Evolutionary conservation across 2,329 filamentous ascomycete species (phyloP), one percentile per base, ranked within the genome.

Genomic region (Verruconis gallopava): DNA sequence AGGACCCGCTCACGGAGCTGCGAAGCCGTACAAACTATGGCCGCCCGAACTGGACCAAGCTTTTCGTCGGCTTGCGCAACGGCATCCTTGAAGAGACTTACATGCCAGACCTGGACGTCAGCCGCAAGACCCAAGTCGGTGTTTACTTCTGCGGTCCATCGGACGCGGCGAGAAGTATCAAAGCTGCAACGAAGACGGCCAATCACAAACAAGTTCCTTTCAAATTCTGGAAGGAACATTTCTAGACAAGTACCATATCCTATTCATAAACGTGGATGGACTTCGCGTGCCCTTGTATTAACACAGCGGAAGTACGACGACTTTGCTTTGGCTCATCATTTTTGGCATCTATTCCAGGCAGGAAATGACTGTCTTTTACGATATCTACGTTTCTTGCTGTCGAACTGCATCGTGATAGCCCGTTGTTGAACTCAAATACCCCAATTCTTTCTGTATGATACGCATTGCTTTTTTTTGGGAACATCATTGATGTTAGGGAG

Each of bases 141-240:
- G 89, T 98, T 15, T 98, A 98, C 67, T 96, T 96, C 63, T 98
- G 91, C 60, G 91, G 91, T 46, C 88, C 88, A 18, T 91, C 83
- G 48, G 72, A 71, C 49, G 68, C 73, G 64, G 89, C 89, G 4
- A 75, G 86, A 50, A 77, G 85, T 54, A 95, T 98, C 58, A 81
- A 83, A 62, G 75, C 77, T 56, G 88, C 89, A 13, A 82, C 84
- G 50, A 82, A 81, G 55, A 61, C 68, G 41, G 80, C 81, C 13
- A 83, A 77, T 11, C 77, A 74, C 28, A 75, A 75, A 48, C 83
- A 93, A 51, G 85, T 98, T 44, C 76, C 79, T 54, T 98, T 96
- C 68, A 83, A 85, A 53, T 98, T 98, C 70, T 98, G 91, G 91
- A 98, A 98, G 68, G 91, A 98, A 64, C 89, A 98, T 58, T 71